These are phyloP conservation scores for Solanum hybrid DNA, from an alignment of 305 asterid genomes.

Conservation along the genomic window DNA sequence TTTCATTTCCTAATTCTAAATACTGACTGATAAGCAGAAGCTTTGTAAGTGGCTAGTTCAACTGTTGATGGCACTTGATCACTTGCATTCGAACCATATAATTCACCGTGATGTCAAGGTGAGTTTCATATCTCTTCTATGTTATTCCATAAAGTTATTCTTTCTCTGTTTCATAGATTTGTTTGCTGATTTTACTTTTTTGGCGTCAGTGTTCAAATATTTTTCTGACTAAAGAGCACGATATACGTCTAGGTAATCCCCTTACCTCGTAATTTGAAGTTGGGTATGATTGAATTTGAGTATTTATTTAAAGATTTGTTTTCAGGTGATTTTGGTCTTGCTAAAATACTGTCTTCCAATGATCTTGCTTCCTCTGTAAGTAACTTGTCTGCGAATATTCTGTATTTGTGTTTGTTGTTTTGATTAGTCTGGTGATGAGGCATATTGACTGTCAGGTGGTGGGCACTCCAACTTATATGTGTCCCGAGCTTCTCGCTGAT, in stretches of 20 bases:
- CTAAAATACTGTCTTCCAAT: slow-evolving; percentile 75
- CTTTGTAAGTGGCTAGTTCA: slow-evolving; percentile 97
- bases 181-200: slow-evolving; percentile 16
- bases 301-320: slow-evolving; percentile 1
- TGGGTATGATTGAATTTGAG: slow-evolving; percentile 4
- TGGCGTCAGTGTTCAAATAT: slow-evolving; percentile 86
- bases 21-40: slow-evolving; percentile 46
- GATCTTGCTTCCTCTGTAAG: slow-evolving; percentile 98
- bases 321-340: slow-evolving; percentile 99
- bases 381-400: slow-evolving; percentile 11
- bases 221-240: slow-evolving; percentile 86
- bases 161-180: not conserved
- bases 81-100: slow-evolving; percentile 79
- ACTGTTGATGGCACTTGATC: slow-evolving; percentile 88
- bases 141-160: not conserved
- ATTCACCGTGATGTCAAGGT: slow-evolving; percentile 99
- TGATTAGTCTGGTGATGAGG: not conserved
- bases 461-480: slow-evolving; percentile 99
- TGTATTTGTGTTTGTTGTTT: not conserved
- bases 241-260: slow-evolving; percentile 78
- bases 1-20: slow-evolving; percentile 12
- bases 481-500: slow-evolving; percentile 99
- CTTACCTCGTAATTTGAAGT: not conserved
- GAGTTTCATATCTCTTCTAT: slow-evolving; percentile 4
- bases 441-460: slow-evolving; percentile 52